Percentiles rank a stretch among this genome's conserved stretches.
Evolutionary conservation across 257 asterid genomes (phyloP).

Genomic region (Linderniella brevidens): DNA sequence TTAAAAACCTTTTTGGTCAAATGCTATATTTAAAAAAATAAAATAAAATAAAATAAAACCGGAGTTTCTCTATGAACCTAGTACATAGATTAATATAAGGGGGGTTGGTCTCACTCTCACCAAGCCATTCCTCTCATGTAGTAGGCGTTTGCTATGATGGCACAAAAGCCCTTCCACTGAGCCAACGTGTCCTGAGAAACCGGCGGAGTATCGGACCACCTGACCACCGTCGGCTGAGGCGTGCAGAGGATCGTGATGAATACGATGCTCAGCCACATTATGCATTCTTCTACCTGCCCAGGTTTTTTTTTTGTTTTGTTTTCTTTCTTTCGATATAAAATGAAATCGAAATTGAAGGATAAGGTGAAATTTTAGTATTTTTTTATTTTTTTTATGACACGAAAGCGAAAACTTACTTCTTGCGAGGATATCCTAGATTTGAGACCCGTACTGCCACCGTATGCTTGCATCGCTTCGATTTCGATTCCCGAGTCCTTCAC

Average conservation of each 20-base stretch:
- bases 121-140: slow-evolving; percentile 97
- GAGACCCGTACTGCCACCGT: slow-evolving; percentile 54
- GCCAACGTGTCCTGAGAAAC: slow-evolving; percentile 53
- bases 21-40: too few relatives aligned
- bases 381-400: too few relatives aligned
- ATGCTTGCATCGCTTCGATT: slow-evolving; percentile 57
- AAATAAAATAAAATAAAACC: too few relatives aligned
- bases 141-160: slow-evolving; percentile 89
- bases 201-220: slow-evolving; percentile 85
- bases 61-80: too few relatives aligned
- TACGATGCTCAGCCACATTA: slow-evolving; percentile 74
- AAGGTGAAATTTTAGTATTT: background rate
- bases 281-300: slow-evolving; percentile 79
- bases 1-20: too few relatives aligned
- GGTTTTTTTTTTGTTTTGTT: background rate
- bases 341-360: background rate
- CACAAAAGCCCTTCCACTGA: slow-evolving; percentile 92
- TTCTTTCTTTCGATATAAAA: background rate
- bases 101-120: slow-evolving; percentile 21
- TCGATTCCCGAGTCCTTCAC: slow-evolving; percentile 72
- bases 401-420: slow-evolving; percentile 48
- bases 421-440: slow-evolving; percentile 47
- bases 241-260: slow-evolving; percentile 89
- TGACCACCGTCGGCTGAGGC: slow-evolving; percentile 86
- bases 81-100: too few relatives aligned